Evolutionary conservation across 1,139 yeast genomes (phyloP).

Genomic region (Candida anutae): DNA sequence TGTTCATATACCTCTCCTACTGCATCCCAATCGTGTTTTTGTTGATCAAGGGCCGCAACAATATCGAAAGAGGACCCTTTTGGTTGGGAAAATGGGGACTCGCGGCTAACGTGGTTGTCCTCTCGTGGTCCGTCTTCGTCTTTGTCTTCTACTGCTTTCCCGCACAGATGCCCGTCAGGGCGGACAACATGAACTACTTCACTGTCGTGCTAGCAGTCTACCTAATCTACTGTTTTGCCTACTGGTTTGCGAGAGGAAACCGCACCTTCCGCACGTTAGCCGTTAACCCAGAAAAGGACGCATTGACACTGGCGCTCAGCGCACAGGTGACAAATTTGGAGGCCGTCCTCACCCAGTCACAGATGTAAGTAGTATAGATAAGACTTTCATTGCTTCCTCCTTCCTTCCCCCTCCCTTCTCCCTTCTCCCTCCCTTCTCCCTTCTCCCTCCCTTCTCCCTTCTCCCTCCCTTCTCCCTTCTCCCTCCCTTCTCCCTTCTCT

Average conservation of each 20-base stretch:
- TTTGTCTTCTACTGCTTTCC: constrained; percentile 33
- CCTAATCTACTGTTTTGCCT: constrained; percentile 21
- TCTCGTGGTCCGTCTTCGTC: constrained; percentile 31
- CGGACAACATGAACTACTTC: constrained; percentile 35
- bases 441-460: too few species aligned
- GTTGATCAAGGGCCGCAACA: not conserved
- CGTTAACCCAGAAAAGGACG: constrained; percentile 19
- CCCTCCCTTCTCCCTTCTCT: too few species aligned
- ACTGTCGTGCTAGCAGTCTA: constrained; percentile 32
- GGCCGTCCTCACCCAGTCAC: not conserved
- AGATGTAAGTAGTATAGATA: too few species aligned
- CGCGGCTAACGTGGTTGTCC: constrained; percentile 10
- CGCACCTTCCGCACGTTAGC: constrained; percentile 20
- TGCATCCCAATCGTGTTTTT: not conserved
- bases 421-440: too few species aligned
- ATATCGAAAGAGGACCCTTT: not conserved
- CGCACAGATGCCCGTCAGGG: constrained; percentile 30
- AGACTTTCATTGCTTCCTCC: too few species aligned
- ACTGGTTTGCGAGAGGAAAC: constrained; percentile 34
- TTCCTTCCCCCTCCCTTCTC: too few species aligned
- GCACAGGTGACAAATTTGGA: constrained; percentile 19
- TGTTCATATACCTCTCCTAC: not conserved
- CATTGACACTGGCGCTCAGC: constrained; percentile 20
- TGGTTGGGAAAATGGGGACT: not conserved
- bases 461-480: too few species aligned